Percentiles rank a stretch among this genome's conserved stretches.
These are phyloP conservation scores for Erythrophleum ivorense DNA, from an alignment of 331 rosid species.

Conservation along the genomic window DNA sequence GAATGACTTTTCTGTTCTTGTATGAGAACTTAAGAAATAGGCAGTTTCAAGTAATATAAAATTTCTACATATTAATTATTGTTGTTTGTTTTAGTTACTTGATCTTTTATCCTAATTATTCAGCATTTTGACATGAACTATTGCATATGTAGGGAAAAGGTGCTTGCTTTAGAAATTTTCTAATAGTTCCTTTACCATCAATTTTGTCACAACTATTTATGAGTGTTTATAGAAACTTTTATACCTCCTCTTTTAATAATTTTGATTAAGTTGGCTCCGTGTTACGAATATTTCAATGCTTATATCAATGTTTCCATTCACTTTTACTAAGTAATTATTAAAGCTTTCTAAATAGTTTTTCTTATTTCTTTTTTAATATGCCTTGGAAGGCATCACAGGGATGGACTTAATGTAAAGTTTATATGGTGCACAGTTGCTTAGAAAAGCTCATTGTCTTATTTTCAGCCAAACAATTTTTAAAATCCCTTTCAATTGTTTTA, in stretches of 20 bases:
- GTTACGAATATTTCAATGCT: not conserved
- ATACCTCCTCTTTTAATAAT: not conserved
- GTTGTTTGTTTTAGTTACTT: not conserved
- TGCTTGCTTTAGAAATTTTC: slow-evolving; percentile 88
- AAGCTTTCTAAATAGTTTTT: not conserved
- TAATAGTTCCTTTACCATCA: slow-evolving; percentile 88
- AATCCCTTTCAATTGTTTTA: too few species aligned
- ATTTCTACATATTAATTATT: not conserved
- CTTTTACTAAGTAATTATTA: not conserved
- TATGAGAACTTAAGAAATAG: not conserved
- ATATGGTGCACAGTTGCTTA: slow-evolving; percentile 8
- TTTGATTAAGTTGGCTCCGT: not conserved
- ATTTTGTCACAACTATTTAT: slow-evolving; percentile 91
- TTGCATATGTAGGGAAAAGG: slow-evolving; percentile 90
- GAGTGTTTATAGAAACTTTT: slow-evolving; percentile 41
- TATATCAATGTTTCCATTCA: not conserved
- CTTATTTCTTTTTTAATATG: slow-evolving; percentile 32
- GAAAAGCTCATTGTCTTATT: slow-evolving; percentile 7
- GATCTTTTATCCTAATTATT: not conserved
- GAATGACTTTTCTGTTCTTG: not conserved
- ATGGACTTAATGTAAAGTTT: slow-evolving; percentile 14
- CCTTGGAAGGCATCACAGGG: slow-evolving; percentile 18
- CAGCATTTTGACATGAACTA: slow-evolving; percentile 26
- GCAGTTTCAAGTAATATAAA: too few species aligned
- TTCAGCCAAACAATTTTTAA: too few species aligned